Conservation (phyloP, 2,329 filamentous ascomycete genomes). For the Aspergillus versicolor region DNA sequence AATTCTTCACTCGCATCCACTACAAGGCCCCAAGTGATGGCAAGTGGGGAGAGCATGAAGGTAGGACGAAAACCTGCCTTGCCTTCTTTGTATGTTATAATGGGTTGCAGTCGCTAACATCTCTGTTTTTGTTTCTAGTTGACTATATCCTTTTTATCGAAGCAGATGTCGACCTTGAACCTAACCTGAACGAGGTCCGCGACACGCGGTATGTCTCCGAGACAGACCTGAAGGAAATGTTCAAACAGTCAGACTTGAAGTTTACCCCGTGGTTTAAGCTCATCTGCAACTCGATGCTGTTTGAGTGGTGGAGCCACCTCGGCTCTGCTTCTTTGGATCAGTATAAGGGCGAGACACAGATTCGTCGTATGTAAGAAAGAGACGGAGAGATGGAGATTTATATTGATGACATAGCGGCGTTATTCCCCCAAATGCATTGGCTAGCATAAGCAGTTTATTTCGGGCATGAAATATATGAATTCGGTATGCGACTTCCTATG, state of each 20-base stretch:
- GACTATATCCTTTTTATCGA: slow-evolving; percentile 99
- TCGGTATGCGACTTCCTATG: neutral
- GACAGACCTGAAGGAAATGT: slow-evolving; percentile 80
- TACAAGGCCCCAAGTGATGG: slow-evolving; percentile 97
- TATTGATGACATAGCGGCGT: slow-evolving; percentile 9
- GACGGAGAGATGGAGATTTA: slow-evolving; percentile 1
- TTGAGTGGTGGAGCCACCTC: slow-evolving; percentile 93
- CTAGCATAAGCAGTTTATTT: neutral
- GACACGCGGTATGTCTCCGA: slow-evolving; percentile 81
- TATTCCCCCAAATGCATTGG: slow-evolving; percentile 8
- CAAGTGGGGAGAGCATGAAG: slow-evolving; percentile 98
- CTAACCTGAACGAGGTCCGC: slow-evolving; percentile 85
- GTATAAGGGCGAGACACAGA: slow-evolving; percentile 81
- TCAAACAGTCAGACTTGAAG: slow-evolving; percentile 73
- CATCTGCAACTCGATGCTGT: slow-evolving; percentile 96
- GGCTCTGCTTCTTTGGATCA: slow-evolving; percentile 73
- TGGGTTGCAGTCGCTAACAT: neutral
- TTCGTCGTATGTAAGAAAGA: slow-evolving; percentile 70
- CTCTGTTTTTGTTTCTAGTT: slow-evolving; percentile 54
- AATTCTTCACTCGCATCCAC: slow-evolving; percentile 94
- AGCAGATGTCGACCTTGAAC: slow-evolving; percentile 73
- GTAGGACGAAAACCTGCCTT: slow-evolving; percentile 54
- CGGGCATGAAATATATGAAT: neutral
- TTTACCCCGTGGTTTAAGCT: slow-evolving; percentile 99
- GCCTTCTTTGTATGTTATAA: neutral